These are phyloP conservation scores for Phellinidium pouzarii DNA, from an alignment of 1,284 basidiomycete genomes.

Conservation along the genomic window DNA sequence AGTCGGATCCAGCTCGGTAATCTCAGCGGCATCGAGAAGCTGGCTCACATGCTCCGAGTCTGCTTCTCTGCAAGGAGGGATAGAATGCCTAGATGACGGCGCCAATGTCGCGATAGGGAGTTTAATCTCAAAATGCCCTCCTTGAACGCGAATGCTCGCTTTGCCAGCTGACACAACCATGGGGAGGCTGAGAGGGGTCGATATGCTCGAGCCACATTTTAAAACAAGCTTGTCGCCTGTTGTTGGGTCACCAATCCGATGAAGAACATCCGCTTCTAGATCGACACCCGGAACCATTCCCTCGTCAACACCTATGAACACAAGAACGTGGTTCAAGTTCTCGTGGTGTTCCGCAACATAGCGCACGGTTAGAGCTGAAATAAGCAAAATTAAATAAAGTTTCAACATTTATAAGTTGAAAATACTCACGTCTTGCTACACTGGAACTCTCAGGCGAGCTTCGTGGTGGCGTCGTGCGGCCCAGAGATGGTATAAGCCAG, in stretches of 20 bases:
- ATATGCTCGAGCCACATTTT: slow-evolving; percentile 49
- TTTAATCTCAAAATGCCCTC: slow-evolving; percentile 68
- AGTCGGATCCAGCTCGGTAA: slow-evolving; percentile 45
- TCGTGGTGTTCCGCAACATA: slow-evolving; percentile 85
- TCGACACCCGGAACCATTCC: slow-evolving; percentile 17
- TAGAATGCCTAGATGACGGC: slow-evolving; percentile 7
- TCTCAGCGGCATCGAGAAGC: slow-evolving; percentile 64
- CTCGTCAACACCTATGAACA: slow-evolving; percentile 42
- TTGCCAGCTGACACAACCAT: slow-evolving; percentile 53
- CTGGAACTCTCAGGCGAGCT: not conserved
- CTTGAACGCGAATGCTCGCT: slow-evolving; percentile 47
- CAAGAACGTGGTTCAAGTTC: slow-evolving; percentile 66
- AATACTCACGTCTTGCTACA: slow-evolving; percentile 16
- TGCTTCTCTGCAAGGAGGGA: slow-evolving; percentile 7
- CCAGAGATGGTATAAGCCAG: slow-evolving; percentile 43
- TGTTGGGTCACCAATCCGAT: slow-evolving; percentile 27
- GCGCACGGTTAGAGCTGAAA: slow-evolving; percentile 44
- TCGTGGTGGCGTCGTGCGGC: slow-evolving; percentile 23
- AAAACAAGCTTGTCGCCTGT: slow-evolving; percentile 52
- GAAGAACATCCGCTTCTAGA: slow-evolving; percentile 25
- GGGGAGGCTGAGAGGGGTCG: slow-evolving; percentile 60
- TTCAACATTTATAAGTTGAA: slow-evolving; percentile 16
- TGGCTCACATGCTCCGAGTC: slow-evolving; percentile 31
- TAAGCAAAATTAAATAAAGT: not conserved
- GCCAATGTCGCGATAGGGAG: slow-evolving; percentile 32